Evolutionary conservation across 441 rosid genomes (phyloP), one percentile per base, ranked within the genome.

Genomic region (Pelargonium fulgidum): DNA sequence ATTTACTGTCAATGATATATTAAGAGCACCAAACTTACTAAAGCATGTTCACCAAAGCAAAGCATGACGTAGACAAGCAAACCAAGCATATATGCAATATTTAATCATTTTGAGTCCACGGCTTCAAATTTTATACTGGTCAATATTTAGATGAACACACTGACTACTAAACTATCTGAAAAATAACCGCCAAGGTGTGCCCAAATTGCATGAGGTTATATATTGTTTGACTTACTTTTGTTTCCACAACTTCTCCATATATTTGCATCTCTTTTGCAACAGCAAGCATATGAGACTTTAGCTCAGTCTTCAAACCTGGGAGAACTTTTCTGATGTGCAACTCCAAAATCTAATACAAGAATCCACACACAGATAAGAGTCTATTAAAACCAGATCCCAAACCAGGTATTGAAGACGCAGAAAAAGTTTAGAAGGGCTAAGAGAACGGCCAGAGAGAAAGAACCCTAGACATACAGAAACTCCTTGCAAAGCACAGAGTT

Each of bases 251-350:
- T 79, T 87, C 91, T 72, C 96, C 99, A 79, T 82, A 93, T 54
- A 80, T 97, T 91, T 73, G 93, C 93, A 81, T 91, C 78, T 91
- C 97, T 81, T 93, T 93, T 66, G 96, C 96, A 64, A 86, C 85
- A 78, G 93, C 73, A 78, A 84, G 87, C 79, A 93, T 73, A 13
- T 83, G 82, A 73, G 83, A 67, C 79, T 89, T 87, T 68, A 93
- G 85, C 72, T 87, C 88, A 59, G 97, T 87, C 80, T 93, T 93
- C 74, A 93, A 69, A 72, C 80, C 89, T 7, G 99, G 99, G 77
- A 93, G 95, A 70, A 91, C 79, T 58, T 87, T 76, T 80, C 83
- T 91, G 66, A 93, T 91, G 64, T 93, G 99, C 77, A 89, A 93
- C 68, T 88, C 91, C 66, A 93, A 85, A 76, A 93, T 87, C 99